These are phyloP conservation scores for Daldinia bambusicola DNA, from an alignment of 495 filamentous ascomycete genomes.

Conservation along the genomic window DNA sequence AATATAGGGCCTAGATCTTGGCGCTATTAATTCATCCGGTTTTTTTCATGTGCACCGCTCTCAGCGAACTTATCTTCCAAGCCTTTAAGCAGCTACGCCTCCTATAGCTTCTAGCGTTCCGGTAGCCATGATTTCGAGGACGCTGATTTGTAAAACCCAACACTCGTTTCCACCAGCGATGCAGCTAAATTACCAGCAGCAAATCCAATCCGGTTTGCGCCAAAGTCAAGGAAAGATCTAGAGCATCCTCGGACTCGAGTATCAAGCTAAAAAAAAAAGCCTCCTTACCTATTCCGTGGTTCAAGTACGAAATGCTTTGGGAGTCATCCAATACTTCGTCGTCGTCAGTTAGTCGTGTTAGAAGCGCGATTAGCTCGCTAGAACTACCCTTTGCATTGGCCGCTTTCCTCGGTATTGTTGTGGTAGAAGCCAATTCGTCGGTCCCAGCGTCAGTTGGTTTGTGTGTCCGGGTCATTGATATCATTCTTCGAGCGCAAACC, in stretches of 20 bases:
- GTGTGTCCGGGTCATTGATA: background rate
- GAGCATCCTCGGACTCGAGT: background rate
- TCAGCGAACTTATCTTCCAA: constrained; percentile 1
- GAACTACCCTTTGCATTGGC: background rate
- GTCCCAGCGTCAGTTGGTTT: background rate
- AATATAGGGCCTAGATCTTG: background rate
- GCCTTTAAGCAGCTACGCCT: background rate
- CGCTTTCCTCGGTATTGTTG: background rate
- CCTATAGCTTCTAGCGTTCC: background rate
- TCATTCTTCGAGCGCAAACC: background rate
- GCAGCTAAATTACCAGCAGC: constrained; percentile 6
- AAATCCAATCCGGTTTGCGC: background rate
- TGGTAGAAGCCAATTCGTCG: constrained; percentile 6
- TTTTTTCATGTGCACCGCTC: background rate
- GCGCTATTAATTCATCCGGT: background rate
- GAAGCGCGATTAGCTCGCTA: background rate
- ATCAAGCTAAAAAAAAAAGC: background rate
- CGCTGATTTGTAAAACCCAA: background rate
- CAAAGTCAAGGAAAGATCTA: background rate
- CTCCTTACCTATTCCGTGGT: background rate
- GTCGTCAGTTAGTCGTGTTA: background rate
- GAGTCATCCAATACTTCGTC: background rate
- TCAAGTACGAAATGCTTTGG: background rate
- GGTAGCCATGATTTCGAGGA: constrained; percentile 6
- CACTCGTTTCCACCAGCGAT: background rate